Base-by-base conservation (phyloP, 768 basidiomycete genomes). In the Boletellus sp. region DNA sequence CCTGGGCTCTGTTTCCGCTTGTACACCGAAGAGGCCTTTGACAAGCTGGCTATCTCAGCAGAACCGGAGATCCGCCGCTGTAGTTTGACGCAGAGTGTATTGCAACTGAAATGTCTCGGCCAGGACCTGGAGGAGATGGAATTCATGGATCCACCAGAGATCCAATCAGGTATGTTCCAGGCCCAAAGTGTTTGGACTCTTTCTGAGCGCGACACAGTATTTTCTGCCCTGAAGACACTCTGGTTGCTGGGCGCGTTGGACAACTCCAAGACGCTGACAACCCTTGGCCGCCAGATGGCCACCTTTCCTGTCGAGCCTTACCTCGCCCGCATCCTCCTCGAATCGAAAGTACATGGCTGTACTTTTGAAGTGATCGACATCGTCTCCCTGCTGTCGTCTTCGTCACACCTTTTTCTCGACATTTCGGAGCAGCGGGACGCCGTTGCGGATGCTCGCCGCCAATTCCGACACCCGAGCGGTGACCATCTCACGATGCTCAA, bases 401-500 rank as follows among this genome's bases (percentile, higher is more conserved):
- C 88, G 1, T 86, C 89, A 9, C 85, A 85, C 46, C 78, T 94
- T 23, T 94, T 94, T 71, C 54, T 90, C 47, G 90, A 95, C 66
- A 70, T 81, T 13, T 76, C 78, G 17, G 85, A 91, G 48, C 77
- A 85, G 28, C 84, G 93, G 20, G 89, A 93, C 35, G 74, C 74
- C 9, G 85, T 86, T 5, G 71, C 78, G 1, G 85, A 84, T 44
- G 83, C 83, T 3, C 79, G 91, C 4, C 70, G 74, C 35, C 89
- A 88, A 67, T 97, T 98, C 64, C 74, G 81, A 7, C 90, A 94
- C 69, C 72, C 83, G 0, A 78, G 83, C 28, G 95, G 96, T 6
- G 96, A 99, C 67, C 96, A 99, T 67, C 73, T 94, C 55, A 94
- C 90, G 19, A 77, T 88, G 47, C 78, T 97, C 54, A 94, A 94